Evolutionary conservation across 1,139 yeast genomes (phyloP).

Genomic region (Pichia sp.): DNA sequence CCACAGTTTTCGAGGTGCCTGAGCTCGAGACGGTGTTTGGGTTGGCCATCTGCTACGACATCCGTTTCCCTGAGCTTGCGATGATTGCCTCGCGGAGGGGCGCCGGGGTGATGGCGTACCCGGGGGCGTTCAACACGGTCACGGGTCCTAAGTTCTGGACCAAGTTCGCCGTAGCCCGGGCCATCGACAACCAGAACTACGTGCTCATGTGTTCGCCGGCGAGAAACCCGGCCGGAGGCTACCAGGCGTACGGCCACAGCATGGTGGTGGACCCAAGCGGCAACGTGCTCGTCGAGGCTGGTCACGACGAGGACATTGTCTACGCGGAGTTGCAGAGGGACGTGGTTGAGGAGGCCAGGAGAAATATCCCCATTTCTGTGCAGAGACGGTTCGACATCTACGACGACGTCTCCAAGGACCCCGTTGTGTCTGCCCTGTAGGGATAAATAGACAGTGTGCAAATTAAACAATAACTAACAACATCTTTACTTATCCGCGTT

Average conservation of each 20-base stretch:
- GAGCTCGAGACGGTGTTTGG: slow-evolving; percentile 74
- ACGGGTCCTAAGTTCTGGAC: slow-evolving; percentile 97
- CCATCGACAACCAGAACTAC: slow-evolving; percentile 83
- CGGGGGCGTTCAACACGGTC: slow-evolving; percentile 93
- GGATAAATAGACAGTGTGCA: not conserved
- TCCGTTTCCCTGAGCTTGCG: slow-evolving; percentile 89
- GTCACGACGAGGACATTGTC: slow-evolving; percentile 75
- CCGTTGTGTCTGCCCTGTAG: slow-evolving; percentile 22
- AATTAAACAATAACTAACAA: too few species aligned
- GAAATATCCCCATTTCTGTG: slow-evolving; percentile 68
- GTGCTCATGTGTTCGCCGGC: slow-evolving; percentile 87
- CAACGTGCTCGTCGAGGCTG: slow-evolving; percentile 75
- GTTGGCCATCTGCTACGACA: slow-evolving; percentile 87
- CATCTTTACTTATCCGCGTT: too few species aligned
- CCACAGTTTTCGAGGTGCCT: slow-evolving; percentile 68
- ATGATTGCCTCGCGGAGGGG: slow-evolving; percentile 68
- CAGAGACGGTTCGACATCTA: slow-evolving; percentile 88
- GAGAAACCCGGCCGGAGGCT: slow-evolving; percentile 65
- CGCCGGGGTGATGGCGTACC: slow-evolving; percentile 87
- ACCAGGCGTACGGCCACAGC: slow-evolving; percentile 93
- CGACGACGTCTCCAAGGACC: slow-evolving; percentile 50
- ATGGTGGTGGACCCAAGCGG: slow-evolving; percentile 85
- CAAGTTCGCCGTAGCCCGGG: slow-evolving; percentile 76
- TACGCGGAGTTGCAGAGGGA: slow-evolving; percentile 75
- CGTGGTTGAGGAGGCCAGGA: slow-evolving; percentile 56